A percentile compares a stretch with the other conserved stretches of the same genome.
These are phyloP conservation scores for Trypanosoma boissoni DNA, from an alignment of 208 protist species.

Conservation along the genomic window DNA sequence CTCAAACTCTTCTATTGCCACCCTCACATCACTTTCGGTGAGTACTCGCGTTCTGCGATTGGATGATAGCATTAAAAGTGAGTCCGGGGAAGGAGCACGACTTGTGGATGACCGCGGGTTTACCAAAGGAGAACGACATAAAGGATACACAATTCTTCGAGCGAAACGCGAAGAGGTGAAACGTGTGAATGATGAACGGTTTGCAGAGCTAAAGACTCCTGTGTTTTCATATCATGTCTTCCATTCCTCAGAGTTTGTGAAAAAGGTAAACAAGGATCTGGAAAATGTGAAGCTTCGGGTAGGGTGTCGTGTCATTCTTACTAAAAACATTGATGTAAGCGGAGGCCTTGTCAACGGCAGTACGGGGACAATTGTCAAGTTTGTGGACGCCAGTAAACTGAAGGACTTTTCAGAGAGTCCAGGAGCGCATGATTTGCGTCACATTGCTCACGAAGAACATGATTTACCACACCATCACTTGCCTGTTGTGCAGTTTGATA, in stretches of 20 bases:
- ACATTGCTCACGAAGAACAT: slow-evolving; percentile 5
- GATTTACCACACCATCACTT: slow-evolving; percentile 40
- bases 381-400: slow-evolving; percentile 40
- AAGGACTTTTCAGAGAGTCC: slow-evolving; percentile 35
- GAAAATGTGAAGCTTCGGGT: slow-evolving; percentile 48
- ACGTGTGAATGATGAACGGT: slow-evolving; percentile 54
- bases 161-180: slow-evolving; percentile 56
- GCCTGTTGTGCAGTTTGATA: slow-evolving; percentile 60
- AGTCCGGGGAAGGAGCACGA: not conserved
- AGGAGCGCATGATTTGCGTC: slow-evolving; percentile 7
- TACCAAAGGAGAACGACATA: slow-evolving; percentile 25
- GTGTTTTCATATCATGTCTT: slow-evolving; percentile 44
- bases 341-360: slow-evolving; percentile 81
- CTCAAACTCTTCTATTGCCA: slow-evolving; percentile 27
- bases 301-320: slow-evolving; percentile 87
- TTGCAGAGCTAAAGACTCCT: slow-evolving; percentile 44
- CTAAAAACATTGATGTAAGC: slow-evolving; percentile 69
- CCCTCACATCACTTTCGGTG: slow-evolving; percentile 35
- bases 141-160: slow-evolving; percentile 75
- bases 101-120: slow-evolving; percentile 21
- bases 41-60: slow-evolving; percentile 34
- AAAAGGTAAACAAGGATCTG: slow-evolving; percentile 38
- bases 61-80: not conserved
- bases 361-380: slow-evolving; percentile 64
- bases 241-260: slow-evolving; percentile 33